Conservation (phyloP, 306 rosid species). For the Vigna hirtella region DNA sequence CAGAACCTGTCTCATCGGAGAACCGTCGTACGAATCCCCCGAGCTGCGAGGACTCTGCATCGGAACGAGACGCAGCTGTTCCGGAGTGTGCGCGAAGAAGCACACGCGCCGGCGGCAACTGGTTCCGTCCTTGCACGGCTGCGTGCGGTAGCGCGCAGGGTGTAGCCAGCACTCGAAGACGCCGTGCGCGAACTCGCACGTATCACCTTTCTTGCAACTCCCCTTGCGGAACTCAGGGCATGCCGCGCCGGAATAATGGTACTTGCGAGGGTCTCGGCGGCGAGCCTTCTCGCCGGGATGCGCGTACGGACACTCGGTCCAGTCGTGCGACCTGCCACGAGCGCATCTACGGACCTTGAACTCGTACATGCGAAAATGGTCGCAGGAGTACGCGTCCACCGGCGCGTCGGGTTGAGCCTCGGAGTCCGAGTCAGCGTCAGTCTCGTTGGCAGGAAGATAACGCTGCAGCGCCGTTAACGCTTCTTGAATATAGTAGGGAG, state of each 20-base stretch:
- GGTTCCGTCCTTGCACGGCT: conserved; percentile 95
- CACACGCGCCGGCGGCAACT: conserved; percentile 84
- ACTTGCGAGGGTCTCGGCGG: conserved; percentile 89
- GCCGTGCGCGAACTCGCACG: conserved; percentile 92
- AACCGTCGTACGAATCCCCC: conserved; percentile 73
- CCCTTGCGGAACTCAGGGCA: conserved; percentile 97
- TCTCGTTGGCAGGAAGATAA: conserved; percentile 64
- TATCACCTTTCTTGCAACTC: conserved; percentile 76
- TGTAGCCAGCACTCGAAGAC: conserved; percentile 99
- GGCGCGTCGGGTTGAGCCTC: conserved; percentile 66
- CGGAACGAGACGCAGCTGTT: conserved; percentile 80
- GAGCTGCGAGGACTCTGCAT: conserved; percentile 70
- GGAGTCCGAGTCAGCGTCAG: conserved; percentile 62
- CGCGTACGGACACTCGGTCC: conserved; percentile 99
- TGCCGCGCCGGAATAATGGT: conserved; percentile 85
- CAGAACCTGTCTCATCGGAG: conserved; percentile 60
- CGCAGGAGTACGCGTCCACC: conserved; percentile 88
- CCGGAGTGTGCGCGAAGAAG: conserved; percentile 94
- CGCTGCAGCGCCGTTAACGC: conserved; percentile 71
- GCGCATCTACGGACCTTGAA: conserved; percentile 88
- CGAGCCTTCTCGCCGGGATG: conserved; percentile 99
- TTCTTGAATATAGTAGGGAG: conserved; percentile 64
- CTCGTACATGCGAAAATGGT: conserved; percentile 93
- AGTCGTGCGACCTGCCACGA: conserved; percentile 95
- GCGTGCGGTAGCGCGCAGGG: conserved; percentile 93